Conservation (phyloP, 208 protist genomes). For the Tetramitus jugosus region DNA sequence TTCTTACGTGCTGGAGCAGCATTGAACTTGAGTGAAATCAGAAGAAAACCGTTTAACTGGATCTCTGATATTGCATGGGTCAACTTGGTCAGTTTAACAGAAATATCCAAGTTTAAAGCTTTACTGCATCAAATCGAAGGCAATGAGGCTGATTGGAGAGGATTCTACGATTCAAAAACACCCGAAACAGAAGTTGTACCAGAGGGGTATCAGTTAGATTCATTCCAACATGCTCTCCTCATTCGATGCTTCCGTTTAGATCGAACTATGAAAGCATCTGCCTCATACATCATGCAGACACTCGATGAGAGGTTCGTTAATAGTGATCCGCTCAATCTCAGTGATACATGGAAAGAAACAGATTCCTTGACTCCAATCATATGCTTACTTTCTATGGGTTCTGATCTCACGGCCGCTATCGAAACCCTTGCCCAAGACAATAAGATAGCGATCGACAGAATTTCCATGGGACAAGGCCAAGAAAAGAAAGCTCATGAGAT, state of each 20-base stretch:
- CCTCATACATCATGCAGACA: slow-evolving; percentile 44
- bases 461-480: slow-evolving; percentile 76
- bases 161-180: slow-evolving; percentile 51
- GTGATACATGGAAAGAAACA: slow-evolving; percentile 29
- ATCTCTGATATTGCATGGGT: slow-evolving; percentile 55
- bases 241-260: slow-evolving; percentile 53
- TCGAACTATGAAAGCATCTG: slow-evolving; percentile 44
- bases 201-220: slow-evolving; percentile 22
- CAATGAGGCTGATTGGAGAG: slow-evolving; percentile 44
- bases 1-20: slow-evolving; percentile 56
- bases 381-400: slow-evolving; percentile 52
- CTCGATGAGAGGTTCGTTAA: slow-evolving; percentile 51
- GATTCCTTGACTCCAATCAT: slow-evolving; percentile 44
- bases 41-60: slow-evolving; percentile 45
- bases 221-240: slow-evolving; percentile 52
- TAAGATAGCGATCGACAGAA: slow-evolving; percentile 45
- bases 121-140: slow-evolving; percentile 45
- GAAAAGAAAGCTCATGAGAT: slow-evolving; percentile 45
- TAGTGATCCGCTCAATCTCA: slow-evolving; percentile 34
- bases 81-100: slow-evolving; percentile 38
- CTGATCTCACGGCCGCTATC: slow-evolving; percentile 56
- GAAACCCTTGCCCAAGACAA: slow-evolving; percentile 48
- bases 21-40: slow-evolving; percentile 26
- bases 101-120: slow-evolving; percentile 40
- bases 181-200: slow-evolving; percentile 48